Percentiles rank a stretch among this genome's conserved stretches.
These are phyloP conservation scores for Agaricus blazei DNA, from an alignment of 768 basidiomycete species.

Conservation along the genomic window DNA sequence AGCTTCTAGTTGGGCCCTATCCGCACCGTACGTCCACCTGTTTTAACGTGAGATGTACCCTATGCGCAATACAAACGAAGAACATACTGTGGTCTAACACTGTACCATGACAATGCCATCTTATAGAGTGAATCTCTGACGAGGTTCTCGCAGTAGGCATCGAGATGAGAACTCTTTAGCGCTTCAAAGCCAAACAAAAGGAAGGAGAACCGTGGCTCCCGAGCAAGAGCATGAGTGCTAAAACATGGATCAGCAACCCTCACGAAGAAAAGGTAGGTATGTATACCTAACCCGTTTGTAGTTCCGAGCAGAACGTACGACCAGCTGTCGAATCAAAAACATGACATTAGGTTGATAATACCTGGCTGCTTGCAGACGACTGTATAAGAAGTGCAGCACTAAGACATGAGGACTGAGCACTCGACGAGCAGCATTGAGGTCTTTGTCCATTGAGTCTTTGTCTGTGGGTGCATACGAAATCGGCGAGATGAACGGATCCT, in stretches of 20 bases:
- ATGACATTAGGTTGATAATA: slow-evolving; percentile 84
- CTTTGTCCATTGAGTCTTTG: slow-evolving; percentile 75
- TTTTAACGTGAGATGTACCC: background rate
- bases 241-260: slow-evolving; percentile 1
- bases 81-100: slow-evolving; percentile 85
- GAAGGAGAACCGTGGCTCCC: slow-evolving; percentile 87
- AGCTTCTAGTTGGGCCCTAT: slow-evolving; percentile 82
- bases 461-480: slow-evolving; percentile 89
- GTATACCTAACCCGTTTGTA: slow-evolving; percentile 72
- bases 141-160: slow-evolving; percentile 72
- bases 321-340: slow-evolving; percentile 78
- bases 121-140: slow-evolving; percentile 73
- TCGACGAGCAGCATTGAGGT: slow-evolving; percentile 61
- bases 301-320: slow-evolving; percentile 73
- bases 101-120: slow-evolving; percentile 89
- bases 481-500: slow-evolving; percentile 83
- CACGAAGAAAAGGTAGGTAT: background rate
- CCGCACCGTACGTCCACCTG: slow-evolving; percentile 97
- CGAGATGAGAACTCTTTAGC: slow-evolving; percentile 81
- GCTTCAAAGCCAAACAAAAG: slow-evolving; percentile 92
- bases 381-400: slow-evolving; percentile 83
- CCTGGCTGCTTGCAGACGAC: slow-evolving; percentile 89
- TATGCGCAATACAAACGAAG: background rate
- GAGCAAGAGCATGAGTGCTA: slow-evolving; percentile 89
- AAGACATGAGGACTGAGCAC: slow-evolving; percentile 80